Evolutionary conservation across 2,329 filamentous ascomycete species (phyloP).

Genomic region (Epichloe sp.): DNA sequence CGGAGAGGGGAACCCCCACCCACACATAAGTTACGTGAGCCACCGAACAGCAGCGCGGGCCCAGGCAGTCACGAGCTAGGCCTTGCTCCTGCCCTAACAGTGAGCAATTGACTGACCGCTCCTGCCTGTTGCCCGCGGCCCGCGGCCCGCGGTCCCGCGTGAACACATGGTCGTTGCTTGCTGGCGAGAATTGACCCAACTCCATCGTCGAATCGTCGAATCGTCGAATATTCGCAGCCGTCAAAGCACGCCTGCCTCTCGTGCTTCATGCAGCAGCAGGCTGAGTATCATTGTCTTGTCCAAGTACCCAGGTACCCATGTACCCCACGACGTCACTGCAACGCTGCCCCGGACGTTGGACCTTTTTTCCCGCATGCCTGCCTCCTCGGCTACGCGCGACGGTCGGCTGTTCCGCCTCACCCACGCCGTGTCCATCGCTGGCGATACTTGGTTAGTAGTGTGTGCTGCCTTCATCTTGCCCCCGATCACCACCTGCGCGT

Average conservation of each 20-base stretch:
- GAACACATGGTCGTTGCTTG: neutral
- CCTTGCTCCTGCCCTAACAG: neutral
- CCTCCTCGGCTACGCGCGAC: conserved; percentile 3
- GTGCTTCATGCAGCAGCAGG: neutral
- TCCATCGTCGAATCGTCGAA: neutral
- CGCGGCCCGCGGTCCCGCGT: neutral
- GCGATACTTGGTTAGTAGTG: neutral
- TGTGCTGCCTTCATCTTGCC: neutral
- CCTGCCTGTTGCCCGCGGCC: neutral
- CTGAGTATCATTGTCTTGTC: neutral
- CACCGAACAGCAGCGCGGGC: neutral
- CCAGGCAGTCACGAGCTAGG: neutral
- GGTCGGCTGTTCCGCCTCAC: conserved; percentile 1
- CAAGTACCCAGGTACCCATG: neutral
- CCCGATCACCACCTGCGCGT: conserved; percentile 2
- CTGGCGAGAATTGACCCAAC: neutral
- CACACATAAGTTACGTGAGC: too few species aligned
- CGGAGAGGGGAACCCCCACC: too few species aligned
- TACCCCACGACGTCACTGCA: neutral
- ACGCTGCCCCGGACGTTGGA: neutral
- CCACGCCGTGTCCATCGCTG: neutral
- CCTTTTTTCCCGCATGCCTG: neutral
- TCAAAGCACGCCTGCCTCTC: neutral
- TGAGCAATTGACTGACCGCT: too few species aligned
- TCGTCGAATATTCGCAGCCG: neutral